Evolutionary conservation across 129 eudicot genomes (phyloP), one percentile per base, ranked within the genome.

Genomic region (Flaveria ramosissima): DNA sequence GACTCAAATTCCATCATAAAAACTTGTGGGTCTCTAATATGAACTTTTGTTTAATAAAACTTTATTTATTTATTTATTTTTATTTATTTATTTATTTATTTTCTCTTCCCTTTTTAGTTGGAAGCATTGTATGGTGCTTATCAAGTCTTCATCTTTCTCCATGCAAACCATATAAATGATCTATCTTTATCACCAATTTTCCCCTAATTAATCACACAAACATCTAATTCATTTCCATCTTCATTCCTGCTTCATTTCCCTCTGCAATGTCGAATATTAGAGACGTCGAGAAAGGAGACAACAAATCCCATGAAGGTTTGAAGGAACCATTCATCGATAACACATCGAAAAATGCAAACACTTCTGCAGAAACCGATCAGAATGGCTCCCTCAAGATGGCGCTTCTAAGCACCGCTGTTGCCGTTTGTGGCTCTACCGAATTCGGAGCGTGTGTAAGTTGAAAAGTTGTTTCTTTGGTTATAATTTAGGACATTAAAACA

Each of bases 361-460:
- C 74, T 45, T 69, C 75, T 61, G 74, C 76, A 61, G 79, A 82
- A 57, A 69, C 70, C n/a, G 51, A 73, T 21, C 78, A 16, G 20
- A 61, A 17, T 69, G 85, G 70, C 16, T 82, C 91, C 7, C 77
- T 91, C 80, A 69, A 72, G 52, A 85, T 91, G 90, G 90, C 89
- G 70, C 71, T 90, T 77, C 68, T 91, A 5, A 81, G 92, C 71
- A 86, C 94, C 3, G 76, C 70, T 41, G 89, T 85, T 83, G 91
- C 96, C 36, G 91, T 88, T 73, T 90, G 93, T 82, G 96, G 96
- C 11, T 90, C 96, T 23, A 87, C 88, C 70, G 90, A 85, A 63
- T 90, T 90, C 78, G 96, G 96, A 70, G 80, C 88, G 7, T 90
- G 96, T 80, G 96, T 90, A 84, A 88, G 96, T 90, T 71, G 42